A percentile compares a stretch with the other conserved stretches of the same genome.
Conservation (phyloP, 495 filamentous ascomycete genomes). For the Opeltia flavorubescens region DNA sequence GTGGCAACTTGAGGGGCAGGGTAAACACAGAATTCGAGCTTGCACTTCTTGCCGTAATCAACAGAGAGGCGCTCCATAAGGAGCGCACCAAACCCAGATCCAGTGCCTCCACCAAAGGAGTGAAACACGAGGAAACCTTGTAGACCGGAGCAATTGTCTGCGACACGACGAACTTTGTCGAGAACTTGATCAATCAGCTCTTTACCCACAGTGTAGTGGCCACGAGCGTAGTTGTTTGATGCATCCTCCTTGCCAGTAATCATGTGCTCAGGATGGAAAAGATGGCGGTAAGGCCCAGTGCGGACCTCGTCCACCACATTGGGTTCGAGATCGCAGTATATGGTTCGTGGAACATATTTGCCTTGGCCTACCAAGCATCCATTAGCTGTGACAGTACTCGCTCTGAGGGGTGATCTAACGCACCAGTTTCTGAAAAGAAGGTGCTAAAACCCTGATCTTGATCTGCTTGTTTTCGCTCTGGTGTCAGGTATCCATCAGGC, state of each 20-base stretch:
- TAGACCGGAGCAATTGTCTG: conserved; percentile 92
- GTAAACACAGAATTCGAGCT: conserved; percentile 98
- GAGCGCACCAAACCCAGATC: conserved; percentile 94
- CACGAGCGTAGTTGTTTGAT: conserved; percentile 98
- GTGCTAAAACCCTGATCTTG: conserved; percentile 98
- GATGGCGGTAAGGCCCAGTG: conserved; percentile 84
- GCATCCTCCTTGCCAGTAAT: conserved; percentile 99
- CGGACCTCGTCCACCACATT: conserved; percentile 99
- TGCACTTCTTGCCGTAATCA: conserved; percentile 99
- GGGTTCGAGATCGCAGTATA: conserved; percentile 99
- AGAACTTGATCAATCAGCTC: conserved; percentile 95
- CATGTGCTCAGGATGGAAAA: conserved; percentile 98
- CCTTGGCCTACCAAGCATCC: conserved; percentile 56
- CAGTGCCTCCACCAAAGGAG: conserved; percentile 97
- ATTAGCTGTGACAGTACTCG: background rate
- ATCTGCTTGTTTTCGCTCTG: conserved; percentile 85
- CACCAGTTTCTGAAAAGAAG: conserved; percentile 99
- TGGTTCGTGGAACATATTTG: conserved; percentile 97
- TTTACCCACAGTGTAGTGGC: conserved; percentile 98
- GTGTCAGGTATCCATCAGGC: conserved; percentile 97
- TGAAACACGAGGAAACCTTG: conserved; percentile 99
- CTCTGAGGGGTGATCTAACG: conserved; percentile 17
- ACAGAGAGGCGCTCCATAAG: conserved; percentile 95
- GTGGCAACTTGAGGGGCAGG: conserved; percentile 92
- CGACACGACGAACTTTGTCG: conserved; percentile 89